These are phyloP conservation scores for Drechslerella dactyloides DNA, from an alignment of 2,329 filamentous ascomycete genomes.

Conservation along the genomic window DNA sequence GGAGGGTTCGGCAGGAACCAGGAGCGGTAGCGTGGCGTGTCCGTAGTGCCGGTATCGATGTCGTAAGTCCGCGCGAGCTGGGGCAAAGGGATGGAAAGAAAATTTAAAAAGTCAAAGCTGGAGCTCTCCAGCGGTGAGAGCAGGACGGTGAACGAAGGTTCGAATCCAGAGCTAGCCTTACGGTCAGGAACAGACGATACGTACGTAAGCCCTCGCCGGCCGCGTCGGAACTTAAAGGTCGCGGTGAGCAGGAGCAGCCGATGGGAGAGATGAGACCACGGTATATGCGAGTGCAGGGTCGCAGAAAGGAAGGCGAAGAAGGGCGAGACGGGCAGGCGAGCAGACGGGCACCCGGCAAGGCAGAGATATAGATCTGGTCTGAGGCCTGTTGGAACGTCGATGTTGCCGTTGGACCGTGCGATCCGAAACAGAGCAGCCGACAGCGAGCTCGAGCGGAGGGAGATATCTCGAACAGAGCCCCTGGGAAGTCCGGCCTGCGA, in stretches of 20 bases:
- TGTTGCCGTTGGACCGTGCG: constrained; percentile 1
- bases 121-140: no score
- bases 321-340: constrained; percentile 3
- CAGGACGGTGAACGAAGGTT: background rate
- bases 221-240: constrained; percentile 4
- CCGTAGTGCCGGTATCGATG: constrained; percentile 8
- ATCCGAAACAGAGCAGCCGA: constrained; percentile 4
- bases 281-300: constrained; percentile 2
- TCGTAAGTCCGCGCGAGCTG: background rate
- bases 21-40: background rate
- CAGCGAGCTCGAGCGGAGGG: background rate
- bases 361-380: constrained; percentile 40
- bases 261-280: constrained; percentile 15
- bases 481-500: no score
- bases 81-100: background rate
- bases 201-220: background rate
- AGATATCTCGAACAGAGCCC: no score
- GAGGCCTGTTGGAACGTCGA: constrained; percentile 10
- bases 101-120: background rate
- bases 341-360: no score
- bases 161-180: constrained; percentile 19
- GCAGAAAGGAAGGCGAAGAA: background rate
- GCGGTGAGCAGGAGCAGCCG: background rate
- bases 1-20: background rate
- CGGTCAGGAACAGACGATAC: constrained; percentile 21